These are phyloP conservation scores for Populus hybrid DNA, from an alignment of 441 rosid genomes.

Conservation along the genomic window DNA sequence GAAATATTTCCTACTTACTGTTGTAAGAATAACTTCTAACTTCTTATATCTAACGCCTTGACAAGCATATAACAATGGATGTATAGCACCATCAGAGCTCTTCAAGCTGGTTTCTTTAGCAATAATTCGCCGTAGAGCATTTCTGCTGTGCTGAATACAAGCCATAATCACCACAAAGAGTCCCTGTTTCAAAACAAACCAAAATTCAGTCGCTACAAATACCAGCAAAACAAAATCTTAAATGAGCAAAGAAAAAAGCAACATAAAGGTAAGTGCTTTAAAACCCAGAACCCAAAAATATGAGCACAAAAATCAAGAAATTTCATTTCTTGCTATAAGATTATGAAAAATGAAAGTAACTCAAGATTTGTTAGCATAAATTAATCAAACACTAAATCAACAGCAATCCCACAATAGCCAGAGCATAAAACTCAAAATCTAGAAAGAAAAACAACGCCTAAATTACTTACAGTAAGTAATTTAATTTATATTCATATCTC, in stretches of 20 bases:
- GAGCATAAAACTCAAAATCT: background rate
- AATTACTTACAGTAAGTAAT: background rate
- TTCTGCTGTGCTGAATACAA: slow-evolving; percentile 40
- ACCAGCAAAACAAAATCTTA: background rate
- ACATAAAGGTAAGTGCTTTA: background rate
- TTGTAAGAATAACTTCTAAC: slow-evolving; percentile 80
- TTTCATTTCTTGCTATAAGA: background rate
- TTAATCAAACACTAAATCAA: background rate
- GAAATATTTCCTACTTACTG: slow-evolving; percentile 32
- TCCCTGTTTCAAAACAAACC: slow-evolving; percentile 5
- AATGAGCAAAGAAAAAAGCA: background rate
- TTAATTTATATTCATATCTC: too few relatives aligned
- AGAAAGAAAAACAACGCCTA: background rate
- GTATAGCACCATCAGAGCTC: slow-evolving; percentile 38
- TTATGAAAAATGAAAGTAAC: background rate
- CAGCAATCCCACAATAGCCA: background rate
- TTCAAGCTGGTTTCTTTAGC: slow-evolving; percentile 27
- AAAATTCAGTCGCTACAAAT: background rate
- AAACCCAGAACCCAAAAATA: background rate
- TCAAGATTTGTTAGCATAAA: background rate
- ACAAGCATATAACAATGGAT: slow-evolving; percentile 54
- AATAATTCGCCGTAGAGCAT: slow-evolving; percentile 47
- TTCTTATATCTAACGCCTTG: slow-evolving; percentile 73
- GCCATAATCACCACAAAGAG: slow-evolving; percentile 32
- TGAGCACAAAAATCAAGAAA: background rate